phyloP scores from a whole-genome alignment of 352 stramenopile species.

The Globisporangium cylindrosporum region DNA sequence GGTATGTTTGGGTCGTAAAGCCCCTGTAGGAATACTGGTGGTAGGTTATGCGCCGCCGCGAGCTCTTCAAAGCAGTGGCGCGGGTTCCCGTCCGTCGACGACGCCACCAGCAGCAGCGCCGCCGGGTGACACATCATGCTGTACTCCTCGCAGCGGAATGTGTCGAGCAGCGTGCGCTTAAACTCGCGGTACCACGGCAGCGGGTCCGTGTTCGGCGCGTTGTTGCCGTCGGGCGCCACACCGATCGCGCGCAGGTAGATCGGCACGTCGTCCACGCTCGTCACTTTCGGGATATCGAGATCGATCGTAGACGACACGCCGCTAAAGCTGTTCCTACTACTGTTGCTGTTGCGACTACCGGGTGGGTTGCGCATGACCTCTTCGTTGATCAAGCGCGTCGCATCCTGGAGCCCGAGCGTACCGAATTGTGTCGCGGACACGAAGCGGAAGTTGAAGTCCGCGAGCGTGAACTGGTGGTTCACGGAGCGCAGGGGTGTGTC shows the following conservation, averaged over 20 bases:
- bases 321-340: conserved; percentile 8
- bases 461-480: conserved; percentile 56
- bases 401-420: conserved; percentile 39
- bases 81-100: conserved; percentile 79
- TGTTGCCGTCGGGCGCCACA: conserved; percentile 31
- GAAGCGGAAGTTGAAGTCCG: conserved; percentile 80
- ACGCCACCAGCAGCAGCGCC: conserved; percentile 75
- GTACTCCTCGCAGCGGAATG: conserved; percentile 81
- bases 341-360: neutral
- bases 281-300: conserved; percentile 60
- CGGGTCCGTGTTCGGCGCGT: conserved; percentile 32
- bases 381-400: conserved; percentile 60
- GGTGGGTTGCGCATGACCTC: conserved; percentile 56
- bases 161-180: conserved; percentile 75
- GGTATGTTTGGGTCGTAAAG: conserved; percentile 78
- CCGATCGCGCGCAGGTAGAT: conserved; percentile 62
- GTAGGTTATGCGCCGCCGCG: conserved; percentile 40
- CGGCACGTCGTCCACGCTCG: conserved; percentile 58
- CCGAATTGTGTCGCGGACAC: conserved; percentile 52
- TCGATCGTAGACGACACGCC: conserved; percentile 35
- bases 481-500: conserved; percentile 78
- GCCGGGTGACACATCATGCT: conserved; percentile 71
- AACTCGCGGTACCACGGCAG: conserved; percentile 82
- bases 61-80: conserved; percentile 76
- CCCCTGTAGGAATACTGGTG: conserved; percentile 60